Conservation (phyloP, 2,329 filamentous ascomycete genomes). For the Aspergillus texensis region DNA sequence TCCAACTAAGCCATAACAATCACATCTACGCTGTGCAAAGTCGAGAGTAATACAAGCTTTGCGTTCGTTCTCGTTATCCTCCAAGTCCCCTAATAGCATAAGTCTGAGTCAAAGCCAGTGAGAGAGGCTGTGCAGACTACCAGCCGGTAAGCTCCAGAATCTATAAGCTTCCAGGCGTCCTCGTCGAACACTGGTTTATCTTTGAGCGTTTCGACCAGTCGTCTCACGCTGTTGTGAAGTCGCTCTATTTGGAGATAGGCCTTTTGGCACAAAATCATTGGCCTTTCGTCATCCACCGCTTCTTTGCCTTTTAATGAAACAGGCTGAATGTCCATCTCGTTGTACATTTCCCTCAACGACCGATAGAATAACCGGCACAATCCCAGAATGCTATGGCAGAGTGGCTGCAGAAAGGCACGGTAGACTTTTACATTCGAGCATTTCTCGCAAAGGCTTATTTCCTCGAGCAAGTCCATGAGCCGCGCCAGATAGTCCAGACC, state of each 20-base stretch:
- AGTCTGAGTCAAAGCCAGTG: not conserved
- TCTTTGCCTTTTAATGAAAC: not conserved
- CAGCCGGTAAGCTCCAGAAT: conserved; percentile 5
- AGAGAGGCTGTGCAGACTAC: conserved; percentile 3
- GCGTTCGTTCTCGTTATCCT: not conserved
- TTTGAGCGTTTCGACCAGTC: not conserved
- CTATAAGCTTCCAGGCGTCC: conserved; percentile 10
- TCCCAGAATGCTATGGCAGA: conserved; percentile 7
- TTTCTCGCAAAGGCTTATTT: conserved; percentile 10
- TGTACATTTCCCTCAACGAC: not conserved
- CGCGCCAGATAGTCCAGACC: conserved; percentile 2
- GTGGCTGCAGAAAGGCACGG: not conserved
- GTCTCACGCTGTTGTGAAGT: conserved; percentile 2
- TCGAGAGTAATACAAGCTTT: not conserved
- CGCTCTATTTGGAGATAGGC: conserved; percentile 8
- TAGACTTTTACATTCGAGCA: not conserved
- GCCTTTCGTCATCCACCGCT: not conserved
- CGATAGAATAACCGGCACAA: conserved; percentile 10
- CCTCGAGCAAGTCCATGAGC: conserved; percentile 7
- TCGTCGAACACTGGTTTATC: conserved; percentile 5
- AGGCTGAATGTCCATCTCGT: not conserved
- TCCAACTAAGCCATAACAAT: not conserved
- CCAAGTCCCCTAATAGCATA: not conserved
- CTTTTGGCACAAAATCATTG: not conserved
- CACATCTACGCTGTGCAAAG: not conserved